Base-by-base conservation (phyloP, 495 filamentous ascomycete genomes). In the Acidiella bohemica region DNA sequence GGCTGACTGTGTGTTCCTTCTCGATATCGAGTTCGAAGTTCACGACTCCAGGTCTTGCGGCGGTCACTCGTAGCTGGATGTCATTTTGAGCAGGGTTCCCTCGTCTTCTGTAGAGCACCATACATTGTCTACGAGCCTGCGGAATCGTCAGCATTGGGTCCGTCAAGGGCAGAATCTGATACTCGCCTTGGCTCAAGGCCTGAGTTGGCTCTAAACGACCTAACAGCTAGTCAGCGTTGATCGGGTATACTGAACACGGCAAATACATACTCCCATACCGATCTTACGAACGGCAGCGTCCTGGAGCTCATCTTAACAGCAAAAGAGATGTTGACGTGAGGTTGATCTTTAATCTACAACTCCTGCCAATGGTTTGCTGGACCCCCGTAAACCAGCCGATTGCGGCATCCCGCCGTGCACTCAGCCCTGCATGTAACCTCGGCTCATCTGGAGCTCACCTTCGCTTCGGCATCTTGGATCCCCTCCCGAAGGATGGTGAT, bases 21-120 rank as follows among this genome's bases (percentile, higher is more conserved):
- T 78, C 61, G 36, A 97, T 81, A 39, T 82, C 71, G 22, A 97
- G 66, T 55, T 93, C 84, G 55, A 97, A 93, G 30, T 81, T 75
- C 26, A 97, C 88, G 20, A 65, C 67, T 25, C 87, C 88, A 6
- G 79, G 76, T n/a, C 57, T 60, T 34, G 84, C 88, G 33, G 76
- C 68, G 13, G 73, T 85, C 23, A 96, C 67, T 32, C 74, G 76
- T 30, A 97, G 67, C 81, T 93, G 35, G 17, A 13, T 36, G 49
- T 24, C 23, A 22, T n/a, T 9, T 32, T 12, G 20, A 32, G 12
- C 21, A 34, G 16, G 19, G 35, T 30, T 45, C 20, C 25, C 27
- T 28, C 40, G 30, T 21, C 25, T 22, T 4, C 18, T 32, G 14
- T 12, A n/a, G 10, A 19, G 27, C 6, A 8, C 32, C 42, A 23